phyloP scores from a whole-genome alignment of 2,329 filamentous ascomycete species.

The Fusarium sororula region DNA sequence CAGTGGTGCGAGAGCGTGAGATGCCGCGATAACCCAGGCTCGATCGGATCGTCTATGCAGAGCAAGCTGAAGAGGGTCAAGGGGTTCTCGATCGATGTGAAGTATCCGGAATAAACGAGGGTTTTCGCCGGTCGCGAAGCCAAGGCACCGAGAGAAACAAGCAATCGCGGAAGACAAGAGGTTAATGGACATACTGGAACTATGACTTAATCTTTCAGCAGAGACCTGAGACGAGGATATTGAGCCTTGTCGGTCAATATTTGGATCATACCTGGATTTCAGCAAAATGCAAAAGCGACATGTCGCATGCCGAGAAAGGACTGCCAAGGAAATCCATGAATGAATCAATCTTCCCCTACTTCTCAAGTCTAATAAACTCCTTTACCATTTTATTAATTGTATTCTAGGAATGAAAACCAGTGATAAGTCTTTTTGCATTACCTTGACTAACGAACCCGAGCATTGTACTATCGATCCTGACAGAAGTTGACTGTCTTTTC shows the following conservation, averaged over 20 bases:
- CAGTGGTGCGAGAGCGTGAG: neutral
- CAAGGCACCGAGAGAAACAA: neutral
- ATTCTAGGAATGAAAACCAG: neutral
- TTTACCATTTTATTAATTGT: rapidly evolving
- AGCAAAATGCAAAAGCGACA: neutral
- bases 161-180: rapidly evolving
- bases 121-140: rapidly evolving
- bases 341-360: neutral
- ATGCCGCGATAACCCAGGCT: neutral
- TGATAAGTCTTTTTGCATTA: neutral
- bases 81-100: rapidly evolving
- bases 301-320: neutral
- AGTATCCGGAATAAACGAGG: neutral
- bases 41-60: rapidly evolving
- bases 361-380: rapidly evolving
- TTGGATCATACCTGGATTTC: neutral
- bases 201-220: neutral
- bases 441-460: rapidly evolving
- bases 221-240: neutral
- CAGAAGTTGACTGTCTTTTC: neutral
- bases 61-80: neutral
- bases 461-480: neutral
- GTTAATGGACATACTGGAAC: rapidly evolving
- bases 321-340: rapidly evolving
- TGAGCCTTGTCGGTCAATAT: neutral